Evolutionary conservation across 164 flowering plant genomes (phyloP), one percentile per base, ranked within the genome.

Genomic region (Aristolochia californica): DNA sequence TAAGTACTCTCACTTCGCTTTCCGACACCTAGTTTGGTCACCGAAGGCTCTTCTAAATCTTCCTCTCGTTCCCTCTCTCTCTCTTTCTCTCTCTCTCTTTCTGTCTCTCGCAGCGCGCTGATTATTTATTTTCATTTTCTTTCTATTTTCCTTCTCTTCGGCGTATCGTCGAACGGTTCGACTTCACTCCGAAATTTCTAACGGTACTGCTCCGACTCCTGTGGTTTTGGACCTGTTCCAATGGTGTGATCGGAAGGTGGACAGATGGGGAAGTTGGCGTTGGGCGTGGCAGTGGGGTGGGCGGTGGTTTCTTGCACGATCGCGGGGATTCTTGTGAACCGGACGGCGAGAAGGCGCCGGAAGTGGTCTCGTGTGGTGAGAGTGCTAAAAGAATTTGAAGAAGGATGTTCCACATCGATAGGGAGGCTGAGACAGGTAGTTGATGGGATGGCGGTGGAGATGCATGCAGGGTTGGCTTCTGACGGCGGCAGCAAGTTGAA

Each of bases 381-480:
- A 7, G 77, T 86, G 18, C 60, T 91, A 78, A 80, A 49, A 59
- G 96, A 81, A 68, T 72, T 91, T 23, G 95, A 84, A 21, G 82
- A 80, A 47, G 81, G 67, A 15, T 88, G 91, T 56, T 74, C 78
- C 30, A 84, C 95, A 14, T 56, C 84, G 4, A 69, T 80, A 4
- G 78, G 73, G 54, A 70, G 87, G 68, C 57, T 91, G 63, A 68
- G 75, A 53, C 89, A 88, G 66, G 83, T 88, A 18, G 96, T 83
- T 2, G 94, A 84, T 62, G 96, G 96, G 7, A 80, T 91, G 96
- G 89, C 91, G 40, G 96, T 84, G 18, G 98, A 91, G 85, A 91
- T 91, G 98, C 96, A 88, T 65, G 98, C 98, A 5, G 98, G 98
- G 9, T 65, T 91, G 62, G 98, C 91, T 1, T 85, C 96, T n/a